These are phyloP conservation scores for Amphichorda felina DNA, from an alignment of 2,329 filamentous ascomycete genomes.

Conservation along the genomic window DNA sequence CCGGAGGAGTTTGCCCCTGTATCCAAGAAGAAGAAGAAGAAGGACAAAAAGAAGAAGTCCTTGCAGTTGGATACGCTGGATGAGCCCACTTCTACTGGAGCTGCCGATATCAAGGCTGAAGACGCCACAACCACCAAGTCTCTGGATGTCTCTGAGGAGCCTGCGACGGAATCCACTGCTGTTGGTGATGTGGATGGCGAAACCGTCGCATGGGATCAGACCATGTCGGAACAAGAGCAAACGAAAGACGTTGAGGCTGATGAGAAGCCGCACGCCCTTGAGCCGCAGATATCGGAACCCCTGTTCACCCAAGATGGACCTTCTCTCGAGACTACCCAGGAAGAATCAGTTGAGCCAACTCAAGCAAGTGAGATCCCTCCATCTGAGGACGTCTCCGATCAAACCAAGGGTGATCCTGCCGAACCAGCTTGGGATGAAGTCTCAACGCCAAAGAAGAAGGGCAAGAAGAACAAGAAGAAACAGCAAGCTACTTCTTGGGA, in stretches of 20 bases:
- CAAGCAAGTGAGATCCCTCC: slow-evolving; percentile 10
- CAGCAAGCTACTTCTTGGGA: slow-evolving; percentile 6
- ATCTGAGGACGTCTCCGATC: slow-evolving; percentile 2
- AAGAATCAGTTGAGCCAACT: slow-evolving; percentile 8
- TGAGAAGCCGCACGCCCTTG: slow-evolving; percentile 4
- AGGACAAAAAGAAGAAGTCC: slow-evolving; percentile 7
- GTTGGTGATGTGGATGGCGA: background rate
- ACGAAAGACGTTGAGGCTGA: slow-evolving; percentile 2
- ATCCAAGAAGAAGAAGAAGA: slow-evolving; percentile 6
- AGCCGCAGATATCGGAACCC: slow-evolving; percentile 15
- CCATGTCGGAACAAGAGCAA: background rate
- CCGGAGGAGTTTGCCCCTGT: slow-evolving; percentile 1
- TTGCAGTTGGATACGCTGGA: slow-evolving; percentile 5
- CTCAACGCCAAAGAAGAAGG: slow-evolving; percentile 13
- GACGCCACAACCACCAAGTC: background rate
- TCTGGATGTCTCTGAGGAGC: background rate
- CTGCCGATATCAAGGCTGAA: background rate
- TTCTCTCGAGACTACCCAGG: slow-evolving; percentile 12
- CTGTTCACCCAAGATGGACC: slow-evolving; percentile 18
- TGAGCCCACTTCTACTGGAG: slow-evolving; percentile 8
- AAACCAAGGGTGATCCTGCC: slow-evolving; percentile 6
- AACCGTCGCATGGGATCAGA: slow-evolving; percentile 2
- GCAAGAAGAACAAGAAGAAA: slow-evolving; percentile 21
- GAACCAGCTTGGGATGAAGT: slow-evolving; percentile 3
- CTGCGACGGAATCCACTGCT: background rate